phyloP scores from a whole-genome alignment of 2,329 filamentous ascomycete genomes.

The Fusarium aywerte region DNA sequence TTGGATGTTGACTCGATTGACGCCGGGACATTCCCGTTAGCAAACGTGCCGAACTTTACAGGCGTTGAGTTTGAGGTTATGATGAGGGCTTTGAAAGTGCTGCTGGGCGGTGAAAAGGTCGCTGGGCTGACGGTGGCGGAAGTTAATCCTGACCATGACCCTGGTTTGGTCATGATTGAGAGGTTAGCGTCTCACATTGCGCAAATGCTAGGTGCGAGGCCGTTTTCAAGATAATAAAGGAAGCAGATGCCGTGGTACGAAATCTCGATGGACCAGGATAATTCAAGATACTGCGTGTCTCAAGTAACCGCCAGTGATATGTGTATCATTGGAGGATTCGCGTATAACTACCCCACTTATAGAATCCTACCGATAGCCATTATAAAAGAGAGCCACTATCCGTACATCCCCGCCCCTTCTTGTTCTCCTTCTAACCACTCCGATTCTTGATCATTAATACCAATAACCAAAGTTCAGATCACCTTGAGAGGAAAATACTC shows the following conservation, averaged over 20 bases:
- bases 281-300: not conserved
- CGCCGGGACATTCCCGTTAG: slow-evolving; percentile 31
- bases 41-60: slow-evolving; percentile 37
- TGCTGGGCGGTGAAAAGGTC: slow-evolving; percentile 20
- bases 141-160: slow-evolving; percentile 40
- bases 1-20: slow-evolving; percentile 41
- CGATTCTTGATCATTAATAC: not conserved
- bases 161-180: slow-evolving; percentile 24
- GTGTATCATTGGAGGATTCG: not conserved
- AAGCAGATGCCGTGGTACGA: not conserved
- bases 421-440: too few species aligned
- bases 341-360: too few species aligned
- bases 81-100: slow-evolving; percentile 30
- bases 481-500: not conserved
- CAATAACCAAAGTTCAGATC: not conserved
- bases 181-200: slow-evolving; percentile 15
- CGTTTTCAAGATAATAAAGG: not conserved
- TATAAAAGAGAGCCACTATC: too few species aligned
- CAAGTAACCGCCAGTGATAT: not conserved
- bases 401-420: slow-evolving; percentile 1
- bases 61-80: slow-evolving; percentile 35
- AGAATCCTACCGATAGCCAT: too few species aligned
- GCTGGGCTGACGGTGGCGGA: slow-evolving; percentile 32
- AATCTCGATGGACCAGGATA: not conserved
- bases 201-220: slow-evolving; percentile 10